These are phyloP conservation scores for Gaeumannomyces tritici DNA, from an alignment of 2,329 filamentous ascomycete genomes.

Conservation along the genomic window DNA sequence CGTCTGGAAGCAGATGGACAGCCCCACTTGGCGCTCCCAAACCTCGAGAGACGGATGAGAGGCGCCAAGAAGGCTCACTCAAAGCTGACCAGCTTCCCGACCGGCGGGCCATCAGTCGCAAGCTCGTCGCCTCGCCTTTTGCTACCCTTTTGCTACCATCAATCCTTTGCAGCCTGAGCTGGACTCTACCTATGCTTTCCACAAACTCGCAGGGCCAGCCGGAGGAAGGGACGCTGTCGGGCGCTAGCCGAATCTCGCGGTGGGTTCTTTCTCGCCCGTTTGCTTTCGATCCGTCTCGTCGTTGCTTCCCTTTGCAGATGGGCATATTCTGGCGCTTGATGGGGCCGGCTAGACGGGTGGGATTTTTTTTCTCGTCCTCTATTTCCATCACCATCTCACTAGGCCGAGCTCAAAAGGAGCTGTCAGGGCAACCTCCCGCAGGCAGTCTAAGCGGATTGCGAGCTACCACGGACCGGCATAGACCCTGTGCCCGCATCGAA, in stretches of 20 bases:
- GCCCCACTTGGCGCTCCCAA: no score
- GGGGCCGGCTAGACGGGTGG: background rate
- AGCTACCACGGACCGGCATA: background rate
- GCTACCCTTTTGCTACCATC: background rate
- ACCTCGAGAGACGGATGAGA: no score
- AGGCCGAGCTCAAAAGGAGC: background rate
- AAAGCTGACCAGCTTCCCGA: background rate
- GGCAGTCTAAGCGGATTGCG: background rate
- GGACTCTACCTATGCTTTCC: background rate
- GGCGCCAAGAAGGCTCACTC: no score
- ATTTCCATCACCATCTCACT: no score
- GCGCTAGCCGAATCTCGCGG: background rate
- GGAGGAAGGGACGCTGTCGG: background rate
- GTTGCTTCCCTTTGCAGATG: background rate
- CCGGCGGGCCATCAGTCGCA: no score
- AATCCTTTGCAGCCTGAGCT: background rate
- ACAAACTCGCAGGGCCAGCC: background rate
- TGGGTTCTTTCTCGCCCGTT: background rate
- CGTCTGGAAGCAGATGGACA: no score
- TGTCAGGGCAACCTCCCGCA: background rate
- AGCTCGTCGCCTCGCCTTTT: background rate
- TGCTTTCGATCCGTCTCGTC: background rate
- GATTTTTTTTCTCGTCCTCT: no score
- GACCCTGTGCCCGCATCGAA: background rate
- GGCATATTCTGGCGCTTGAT: background rate